Percentiles rank a stretch among this genome's conserved stretches.
phyloP scores from a whole-genome alignment of 257 asterid species.

The Marsdenia floribunda region DNA sequence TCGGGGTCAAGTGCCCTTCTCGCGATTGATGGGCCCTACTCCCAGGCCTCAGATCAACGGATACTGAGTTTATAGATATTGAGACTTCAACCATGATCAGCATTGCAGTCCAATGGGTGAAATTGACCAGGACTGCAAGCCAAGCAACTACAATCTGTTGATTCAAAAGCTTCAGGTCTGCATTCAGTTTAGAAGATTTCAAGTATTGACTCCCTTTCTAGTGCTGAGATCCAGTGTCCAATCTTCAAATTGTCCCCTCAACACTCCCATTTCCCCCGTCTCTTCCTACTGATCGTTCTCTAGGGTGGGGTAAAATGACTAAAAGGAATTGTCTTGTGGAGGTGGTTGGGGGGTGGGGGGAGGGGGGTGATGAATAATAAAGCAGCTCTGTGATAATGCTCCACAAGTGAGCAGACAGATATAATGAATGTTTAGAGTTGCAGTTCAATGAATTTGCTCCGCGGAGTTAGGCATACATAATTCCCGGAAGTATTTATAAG shows the following conservation, averaged over 20 bases:
- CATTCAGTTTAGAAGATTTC: not conserved
- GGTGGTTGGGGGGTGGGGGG: no score
- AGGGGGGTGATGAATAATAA: not conserved
- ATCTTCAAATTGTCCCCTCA: conserved; percentile 6
- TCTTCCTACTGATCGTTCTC: no score
- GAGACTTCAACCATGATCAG: conserved; percentile 5
- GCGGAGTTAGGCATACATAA: not conserved
- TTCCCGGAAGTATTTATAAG: not conserved
- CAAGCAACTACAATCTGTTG: not conserved
- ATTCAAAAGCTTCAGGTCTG: not conserved
- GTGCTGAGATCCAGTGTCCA: conserved; percentile 7
- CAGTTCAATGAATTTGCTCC: conserved; percentile 3
- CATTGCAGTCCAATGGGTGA: conserved; percentile 4
- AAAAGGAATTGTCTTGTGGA: no score
- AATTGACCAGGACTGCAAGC: not conserved
- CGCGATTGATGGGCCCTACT: conserved; percentile 68
- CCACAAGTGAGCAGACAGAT: not conserved
- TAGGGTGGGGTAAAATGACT: no score
- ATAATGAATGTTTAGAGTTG: not conserved
- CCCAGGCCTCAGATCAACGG: conserved; percentile 90
- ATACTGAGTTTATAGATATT: conserved; percentile 37
- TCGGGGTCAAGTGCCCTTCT: conserved; percentile 64
- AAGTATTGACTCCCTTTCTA: conserved; percentile 5
- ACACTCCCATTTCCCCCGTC: conserved; percentile 9
- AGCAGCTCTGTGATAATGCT: not conserved